Base-by-base conservation (phyloP, 805 yeast species). In the Cephaloascus fragrans region DNA sequence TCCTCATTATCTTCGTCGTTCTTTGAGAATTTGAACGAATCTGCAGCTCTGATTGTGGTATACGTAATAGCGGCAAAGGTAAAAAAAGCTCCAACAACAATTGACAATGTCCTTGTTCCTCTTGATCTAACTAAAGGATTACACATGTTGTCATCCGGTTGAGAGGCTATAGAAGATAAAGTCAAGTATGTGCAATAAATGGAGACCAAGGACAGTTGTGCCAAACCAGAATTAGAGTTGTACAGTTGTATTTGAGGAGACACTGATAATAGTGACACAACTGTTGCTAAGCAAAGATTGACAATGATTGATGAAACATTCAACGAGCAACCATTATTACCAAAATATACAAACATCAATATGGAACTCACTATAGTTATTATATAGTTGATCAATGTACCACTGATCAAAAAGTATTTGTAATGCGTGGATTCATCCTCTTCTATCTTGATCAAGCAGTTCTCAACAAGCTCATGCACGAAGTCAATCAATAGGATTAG, bases 401-500 rank as follows among this genome's bases (percentile, higher is more conserved):
- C 96, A 3, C 95, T 85, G 20, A 93, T 75, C 34, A 93, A 67
- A 8, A 90, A 61, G 34, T 75, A 67, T 50, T 85, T 77, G 97
- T 97, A 93, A 48, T 84, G 69, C 3, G 68, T 63, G 1, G 76
- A 64, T 37, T 64, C 67, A 41, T 83, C 90, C 50, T 80, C 78
- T 55, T 93, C 97, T 33, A 93, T 86, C 50, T 87, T 84, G 47
- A 82, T 88, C 39, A 93, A 71, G 57, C 98, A 93, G 5, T 83
- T 84, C 51, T 93, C 99, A 0, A 97, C 97, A 96, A 97, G 93
- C 48, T 90, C 90, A 59, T 93, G 97, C 3, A 98, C 97, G 69
- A 87, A 93, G 59, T 93, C 98, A 26, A 93, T 97, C 37, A 93
- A 65, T 37, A 93, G 67, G 12, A 94, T 83, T 41, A 93, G 71